Evolutionary conservation across 768 basidiomycete genomes (phyloP).

Genomic region (Lentinula boryana): DNA sequence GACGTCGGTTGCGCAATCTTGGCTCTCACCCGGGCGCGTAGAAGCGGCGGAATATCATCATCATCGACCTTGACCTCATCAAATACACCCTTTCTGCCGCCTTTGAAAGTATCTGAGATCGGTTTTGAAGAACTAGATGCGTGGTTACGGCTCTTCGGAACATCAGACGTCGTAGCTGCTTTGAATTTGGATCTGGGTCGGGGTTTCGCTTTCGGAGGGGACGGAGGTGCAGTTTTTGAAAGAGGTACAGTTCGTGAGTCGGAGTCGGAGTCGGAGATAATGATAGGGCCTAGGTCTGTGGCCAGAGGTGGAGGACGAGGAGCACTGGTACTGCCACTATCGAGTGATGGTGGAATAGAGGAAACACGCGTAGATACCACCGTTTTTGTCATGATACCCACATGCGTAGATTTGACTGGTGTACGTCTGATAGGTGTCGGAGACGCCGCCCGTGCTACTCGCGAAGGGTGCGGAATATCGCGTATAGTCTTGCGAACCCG

Average conservation of each 20-base stretch:
- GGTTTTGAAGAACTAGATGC: background rate
- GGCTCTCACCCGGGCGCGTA: background rate
- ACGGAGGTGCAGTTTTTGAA: background rate
- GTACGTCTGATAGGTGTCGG: background rate
- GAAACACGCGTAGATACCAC: background rate
- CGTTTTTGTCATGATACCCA: background rate
- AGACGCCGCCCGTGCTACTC: background rate
- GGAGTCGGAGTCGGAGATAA: background rate
- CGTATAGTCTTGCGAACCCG: background rate
- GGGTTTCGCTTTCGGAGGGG: background rate
- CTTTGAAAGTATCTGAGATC: background rate
- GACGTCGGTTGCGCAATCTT: slow-evolving; percentile 41
- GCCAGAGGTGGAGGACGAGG: background rate
- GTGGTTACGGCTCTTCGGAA: background rate
- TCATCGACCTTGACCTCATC: background rate
- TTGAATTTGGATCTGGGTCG: background rate
- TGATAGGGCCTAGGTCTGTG: background rate
- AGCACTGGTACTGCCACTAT: background rate
- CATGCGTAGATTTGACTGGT: background rate
- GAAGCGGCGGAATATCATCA: background rate
- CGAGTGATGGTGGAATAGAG: background rate
- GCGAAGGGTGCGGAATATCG: slow-evolving; percentile 5
- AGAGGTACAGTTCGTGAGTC: background rate
- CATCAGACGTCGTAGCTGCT: background rate
- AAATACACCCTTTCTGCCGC: background rate